phyloP scores from a whole-genome alignment of 2,329 filamentous ascomycete species.

The Colletotrichum sp. region DNA sequence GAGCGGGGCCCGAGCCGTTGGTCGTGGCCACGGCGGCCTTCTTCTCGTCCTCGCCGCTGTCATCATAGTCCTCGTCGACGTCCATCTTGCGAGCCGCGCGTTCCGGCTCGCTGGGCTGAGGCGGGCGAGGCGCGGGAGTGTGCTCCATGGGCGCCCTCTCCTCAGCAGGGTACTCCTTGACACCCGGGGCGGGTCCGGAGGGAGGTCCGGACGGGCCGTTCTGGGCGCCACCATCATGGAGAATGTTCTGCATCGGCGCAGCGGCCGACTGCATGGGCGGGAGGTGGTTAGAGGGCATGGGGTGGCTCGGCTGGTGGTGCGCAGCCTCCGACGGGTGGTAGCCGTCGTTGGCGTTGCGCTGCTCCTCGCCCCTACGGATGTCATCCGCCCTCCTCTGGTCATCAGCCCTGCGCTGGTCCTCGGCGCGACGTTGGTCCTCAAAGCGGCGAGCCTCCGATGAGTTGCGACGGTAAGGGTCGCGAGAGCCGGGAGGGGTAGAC shows the following conservation, averaged over 20 bases:
- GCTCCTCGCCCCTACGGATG: constrained; percentile 59
- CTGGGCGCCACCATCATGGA: constrained; percentile 49
- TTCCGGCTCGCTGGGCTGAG: constrained; percentile 74
- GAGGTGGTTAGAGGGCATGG: constrained; percentile 59
- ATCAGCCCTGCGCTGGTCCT: constrained; percentile 56
- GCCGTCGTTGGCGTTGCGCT: constrained; percentile 75
- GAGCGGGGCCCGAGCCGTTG: constrained; percentile 48
- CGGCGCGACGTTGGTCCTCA: constrained; percentile 66
- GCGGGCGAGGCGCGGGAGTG: constrained; percentile 47
- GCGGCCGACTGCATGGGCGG: constrained; percentile 69
- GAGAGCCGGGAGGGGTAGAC: constrained; percentile 68
- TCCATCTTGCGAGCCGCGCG: constrained; percentile 92
- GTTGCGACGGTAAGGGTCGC: constrained; percentile 74
- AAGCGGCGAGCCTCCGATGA: constrained; percentile 75
- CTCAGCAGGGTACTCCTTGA: constrained; percentile 62
- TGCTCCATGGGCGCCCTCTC: constrained; percentile 61
- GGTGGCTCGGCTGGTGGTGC: constrained; percentile 75
- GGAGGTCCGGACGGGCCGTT: constrained; percentile 33
- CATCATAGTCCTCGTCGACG: constrained; percentile 96
- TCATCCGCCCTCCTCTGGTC: constrained; percentile 66
- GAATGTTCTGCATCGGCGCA: constrained; percentile 57
- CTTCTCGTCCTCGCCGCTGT: constrained; percentile 87
- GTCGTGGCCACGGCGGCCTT: constrained; percentile 49
- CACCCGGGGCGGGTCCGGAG: constrained; percentile 41
- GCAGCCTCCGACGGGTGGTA: constrained; percentile 95